Evolutionary conservation across 495 filamentous ascomycete species (phyloP), one percentile per base, ranked within the genome.

Genomic region (Hypoxylon rickii): DNA sequence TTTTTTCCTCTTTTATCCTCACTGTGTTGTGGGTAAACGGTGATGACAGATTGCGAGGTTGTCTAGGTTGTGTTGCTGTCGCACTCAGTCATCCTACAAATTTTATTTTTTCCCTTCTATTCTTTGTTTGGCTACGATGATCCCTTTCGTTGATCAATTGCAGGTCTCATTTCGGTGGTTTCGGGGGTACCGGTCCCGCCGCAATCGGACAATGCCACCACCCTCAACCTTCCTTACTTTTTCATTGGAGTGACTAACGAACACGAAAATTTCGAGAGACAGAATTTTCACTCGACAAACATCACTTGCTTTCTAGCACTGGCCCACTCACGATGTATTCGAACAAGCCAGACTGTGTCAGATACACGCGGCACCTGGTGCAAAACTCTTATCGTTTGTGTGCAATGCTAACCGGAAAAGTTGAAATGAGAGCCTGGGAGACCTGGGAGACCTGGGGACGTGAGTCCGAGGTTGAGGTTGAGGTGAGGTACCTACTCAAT

Each of bases 161-260:
- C 41, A 63, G 49, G 59, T 66, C 63, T 69, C 63, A 69, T 69
- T 64, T 69, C 66, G 66, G 66, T 61, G 57, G 63, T 66, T 69
- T 66, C 66, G 66, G 63, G 54, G 63, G 42, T 54, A 61, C 49
- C 44, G 65, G 51, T 48, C 65, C 55, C 32, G 44, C 55, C 48
- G 55, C 60, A 58, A 67, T 66, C 51, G 49, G 52, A 64, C 43
- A 63, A 45, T 55, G 56, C 32, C 44, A 48, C 51, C 46, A 51
- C 49, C 50, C 42, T 40, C 47, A 11, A 22, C 24, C 8, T 18
- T 45, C 34, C 38, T 44, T 47, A 31, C 13, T 31, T 56, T 29
- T 29, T 29, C 24, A 29, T 51, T 19, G 39, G 18, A 34, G 36
- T 41, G 44, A 20, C 38, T 48, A 44, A 39, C 38, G 54, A 44